phyloP scores from a whole-genome alignment of 164 flowering plant genomes.

The Kalanchoe fedtschenkoi region DNA sequence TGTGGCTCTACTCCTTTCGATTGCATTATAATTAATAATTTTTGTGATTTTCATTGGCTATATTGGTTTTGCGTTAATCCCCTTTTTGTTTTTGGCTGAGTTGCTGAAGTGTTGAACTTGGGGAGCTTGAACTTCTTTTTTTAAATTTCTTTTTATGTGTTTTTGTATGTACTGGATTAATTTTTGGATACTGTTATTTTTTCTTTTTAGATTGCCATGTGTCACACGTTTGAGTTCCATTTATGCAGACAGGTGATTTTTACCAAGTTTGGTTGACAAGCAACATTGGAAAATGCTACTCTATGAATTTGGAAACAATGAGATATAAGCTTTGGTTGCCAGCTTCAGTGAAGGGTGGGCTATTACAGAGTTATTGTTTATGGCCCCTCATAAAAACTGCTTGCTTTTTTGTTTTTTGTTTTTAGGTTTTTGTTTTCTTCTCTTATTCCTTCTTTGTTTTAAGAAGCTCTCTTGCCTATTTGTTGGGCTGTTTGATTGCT shows the following conservation, averaged over 20 bases:
- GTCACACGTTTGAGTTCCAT: not conserved
- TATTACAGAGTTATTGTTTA: not conserved
- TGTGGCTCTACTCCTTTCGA: not conserved
- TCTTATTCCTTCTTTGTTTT: not conserved
- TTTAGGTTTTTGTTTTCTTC: not conserved
- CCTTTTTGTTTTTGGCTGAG: not conserved
- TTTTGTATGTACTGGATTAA: not conserved
- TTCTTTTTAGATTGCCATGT: not conserved
- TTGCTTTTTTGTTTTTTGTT: not conserved
- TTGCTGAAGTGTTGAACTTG: not conserved
- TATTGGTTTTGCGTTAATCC: not conserved
- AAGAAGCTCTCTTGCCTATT: not conserved
- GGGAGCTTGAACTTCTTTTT: not conserved
- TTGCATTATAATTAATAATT: not conserved
- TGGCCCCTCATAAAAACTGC: not conserved
- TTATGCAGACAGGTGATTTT: slow-evolving; percentile 1
- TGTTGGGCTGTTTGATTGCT: not conserved
- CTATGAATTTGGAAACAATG: not conserved
- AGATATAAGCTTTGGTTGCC: not conserved
- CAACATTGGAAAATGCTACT: not conserved
- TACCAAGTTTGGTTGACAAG: not conserved
- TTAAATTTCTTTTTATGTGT: not conserved
- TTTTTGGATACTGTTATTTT: not conserved
- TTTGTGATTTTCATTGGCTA: not conserved
- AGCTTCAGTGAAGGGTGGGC: slow-evolving; percentile 1